Evolutionary conservation across 176 grass and related monocot species (phyloP).

Genomic region (Aegilops sharonensis): DNA sequence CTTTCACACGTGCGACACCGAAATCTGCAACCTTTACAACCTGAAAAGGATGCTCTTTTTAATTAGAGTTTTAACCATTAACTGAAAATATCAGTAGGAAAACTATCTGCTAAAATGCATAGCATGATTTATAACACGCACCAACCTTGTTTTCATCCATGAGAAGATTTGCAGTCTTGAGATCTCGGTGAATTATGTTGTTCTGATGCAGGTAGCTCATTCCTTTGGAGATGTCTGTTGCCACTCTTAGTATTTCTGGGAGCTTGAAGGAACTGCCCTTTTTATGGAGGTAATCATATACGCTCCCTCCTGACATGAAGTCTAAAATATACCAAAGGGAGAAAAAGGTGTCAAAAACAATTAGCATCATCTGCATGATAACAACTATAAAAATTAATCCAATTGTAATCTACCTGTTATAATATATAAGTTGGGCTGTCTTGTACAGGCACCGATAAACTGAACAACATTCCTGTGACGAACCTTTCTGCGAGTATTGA

Average conservation of each 20-base stretch:
- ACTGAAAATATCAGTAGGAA: background rate
- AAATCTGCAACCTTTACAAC: conserved; percentile 95
- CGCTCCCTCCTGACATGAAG: conserved; percentile 77
- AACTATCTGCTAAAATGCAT: background rate
- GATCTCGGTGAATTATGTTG: conserved; percentile 83
- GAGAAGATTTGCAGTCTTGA: conserved; percentile 87
- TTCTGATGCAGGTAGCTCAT: conserved; percentile 89
- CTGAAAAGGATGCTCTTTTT: conserved; percentile 18
- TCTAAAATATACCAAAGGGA: conserved; percentile 42
- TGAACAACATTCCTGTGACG: conserved; percentile 78
- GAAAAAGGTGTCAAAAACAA: background rate
- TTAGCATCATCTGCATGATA: background rate
- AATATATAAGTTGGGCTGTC: conserved; percentile 66
- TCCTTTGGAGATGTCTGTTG: conserved; percentile 73
- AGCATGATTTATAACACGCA: background rate
- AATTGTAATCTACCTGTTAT: conserved; percentile 56
- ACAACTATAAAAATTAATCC: background rate
- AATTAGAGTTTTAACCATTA: background rate
- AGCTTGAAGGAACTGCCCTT: conserved; percentile 60
- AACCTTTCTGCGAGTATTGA: conserved; percentile 63
- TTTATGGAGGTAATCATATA: conserved; percentile 78
- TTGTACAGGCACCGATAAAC: conserved; percentile 90
- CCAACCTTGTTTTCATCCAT: conserved; percentile 87
- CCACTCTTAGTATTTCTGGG: conserved; percentile 57
- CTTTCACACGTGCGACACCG: conserved; percentile 89